phyloP scores from a whole-genome alignment of 106 monocot species.

The Dendrobium nobile region DNA sequence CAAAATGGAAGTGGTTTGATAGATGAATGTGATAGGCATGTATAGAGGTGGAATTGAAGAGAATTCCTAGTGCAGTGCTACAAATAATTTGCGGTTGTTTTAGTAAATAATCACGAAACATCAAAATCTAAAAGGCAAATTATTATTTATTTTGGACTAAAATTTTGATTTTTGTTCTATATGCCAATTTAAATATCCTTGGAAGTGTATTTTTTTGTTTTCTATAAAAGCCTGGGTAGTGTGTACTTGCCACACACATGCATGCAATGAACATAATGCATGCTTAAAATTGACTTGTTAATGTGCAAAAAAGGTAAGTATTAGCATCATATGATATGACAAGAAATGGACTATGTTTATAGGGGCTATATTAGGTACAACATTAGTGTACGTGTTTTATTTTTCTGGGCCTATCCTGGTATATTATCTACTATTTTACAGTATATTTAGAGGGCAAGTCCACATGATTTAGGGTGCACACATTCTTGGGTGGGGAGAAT shows the following conservation, averaged over 20 bases:
- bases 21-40: background rate
- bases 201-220: background rate
- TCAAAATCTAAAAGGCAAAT: background rate
- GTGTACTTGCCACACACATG: background rate
- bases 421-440: background rate
- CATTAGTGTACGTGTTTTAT: background rate
- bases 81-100: too few species aligned
- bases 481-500: background rate
- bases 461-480: background rate
- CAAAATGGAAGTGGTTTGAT: background rate
- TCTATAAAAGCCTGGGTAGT: background rate
- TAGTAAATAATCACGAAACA: too few species aligned
- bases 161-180: background rate
- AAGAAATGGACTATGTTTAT: background rate
- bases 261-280: background rate
- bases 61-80: background rate
- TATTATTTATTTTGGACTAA: background rate
- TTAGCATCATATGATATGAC: background rate
- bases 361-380: background rate
- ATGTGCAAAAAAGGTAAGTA: background rate
- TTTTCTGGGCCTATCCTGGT: background rate
- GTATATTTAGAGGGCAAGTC: background rate
- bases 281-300: background rate
- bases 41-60: conserved; percentile 1
- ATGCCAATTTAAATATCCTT: background rate